These are phyloP conservation scores for Punica granatum DNA, from an alignment of 345 rosid genomes.

Conservation along the genomic window DNA sequence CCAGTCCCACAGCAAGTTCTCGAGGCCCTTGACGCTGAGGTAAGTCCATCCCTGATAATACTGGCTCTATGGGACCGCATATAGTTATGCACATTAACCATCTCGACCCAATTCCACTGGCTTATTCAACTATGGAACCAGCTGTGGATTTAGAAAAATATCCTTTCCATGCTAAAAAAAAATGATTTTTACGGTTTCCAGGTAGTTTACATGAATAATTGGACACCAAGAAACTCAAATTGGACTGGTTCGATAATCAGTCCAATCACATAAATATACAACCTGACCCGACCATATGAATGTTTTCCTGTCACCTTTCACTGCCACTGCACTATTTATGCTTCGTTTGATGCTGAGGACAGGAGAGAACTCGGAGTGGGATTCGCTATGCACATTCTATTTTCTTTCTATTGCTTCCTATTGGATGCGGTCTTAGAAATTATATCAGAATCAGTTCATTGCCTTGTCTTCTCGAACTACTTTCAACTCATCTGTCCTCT, in stretches of 20 bases:
- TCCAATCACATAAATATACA: no score
- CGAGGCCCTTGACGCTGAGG: constrained; percentile 64
- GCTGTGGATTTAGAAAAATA: no score
- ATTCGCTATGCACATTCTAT: background rate
- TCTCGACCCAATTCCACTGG: no score
- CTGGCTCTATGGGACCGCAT: background rate
- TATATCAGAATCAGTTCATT: background rate
- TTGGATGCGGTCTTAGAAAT: background rate
- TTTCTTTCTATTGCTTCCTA: background rate
- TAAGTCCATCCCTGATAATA: constrained; percentile 16
- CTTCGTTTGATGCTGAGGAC: background rate
- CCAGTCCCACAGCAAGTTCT: constrained; percentile 60
- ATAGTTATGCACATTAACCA: background rate
- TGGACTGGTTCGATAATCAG: no score
- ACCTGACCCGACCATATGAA: no score
- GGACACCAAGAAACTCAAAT: no score
- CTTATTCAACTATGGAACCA: no score
- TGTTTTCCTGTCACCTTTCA: background rate
- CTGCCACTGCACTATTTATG: background rate
- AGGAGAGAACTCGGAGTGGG: background rate
- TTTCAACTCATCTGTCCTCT: background rate
- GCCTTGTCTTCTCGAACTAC: background rate
- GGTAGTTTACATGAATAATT: no score
- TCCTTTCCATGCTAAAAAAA: no score
- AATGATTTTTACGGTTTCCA: no score